Evolutionary conservation across 768 basidiomycete genomes (phyloP).

Genomic region (Phaeotremella fagi): DNA sequence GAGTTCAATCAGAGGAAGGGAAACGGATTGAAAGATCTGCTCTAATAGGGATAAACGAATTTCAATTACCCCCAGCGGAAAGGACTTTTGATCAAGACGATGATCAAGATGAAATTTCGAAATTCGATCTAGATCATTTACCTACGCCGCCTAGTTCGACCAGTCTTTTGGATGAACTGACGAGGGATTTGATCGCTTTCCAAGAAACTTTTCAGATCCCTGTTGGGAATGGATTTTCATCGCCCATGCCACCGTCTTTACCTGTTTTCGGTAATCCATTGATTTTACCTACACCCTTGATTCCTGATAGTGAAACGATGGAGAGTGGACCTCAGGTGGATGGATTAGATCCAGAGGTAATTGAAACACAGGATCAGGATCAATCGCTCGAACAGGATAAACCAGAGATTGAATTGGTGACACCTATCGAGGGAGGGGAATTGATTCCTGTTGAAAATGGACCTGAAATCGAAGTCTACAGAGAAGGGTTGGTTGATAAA

Average conservation of each 20-base stretch:
- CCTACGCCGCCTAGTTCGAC: constrained; percentile 56
- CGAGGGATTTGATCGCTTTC: constrained; percentile 81
- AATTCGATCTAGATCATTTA: neutral
- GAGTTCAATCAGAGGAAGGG: constrained; percentile 52
- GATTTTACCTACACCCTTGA: constrained; percentile 3
- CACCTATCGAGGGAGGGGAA: neutral
- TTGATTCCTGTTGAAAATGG: neutral
- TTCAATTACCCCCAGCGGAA: neutral
- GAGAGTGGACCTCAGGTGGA: too few relatives aligned
- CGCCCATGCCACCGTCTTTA: constrained; percentile 22
- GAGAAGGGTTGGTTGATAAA: constrained; percentile 17
- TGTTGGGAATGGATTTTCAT: constrained; percentile 15
- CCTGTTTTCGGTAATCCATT: constrained; percentile 8
- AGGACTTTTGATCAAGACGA: neutral
- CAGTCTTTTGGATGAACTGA: constrained; percentile 76
- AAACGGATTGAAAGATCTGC: constrained; percentile 35
- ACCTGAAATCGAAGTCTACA: constrained; percentile 21
- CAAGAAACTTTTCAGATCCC: constrained; percentile 66
- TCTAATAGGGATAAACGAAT: constrained; percentile 30
- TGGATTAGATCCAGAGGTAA: too few relatives aligned
- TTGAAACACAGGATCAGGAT: neutral
- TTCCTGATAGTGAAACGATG: neutral
- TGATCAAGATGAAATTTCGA: constrained; percentile 7
- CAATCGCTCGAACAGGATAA: neutral
- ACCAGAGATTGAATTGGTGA: neutral